Base-by-base conservation (phyloP, 331 rosid genomes). In the Quercus lobata region DNA sequence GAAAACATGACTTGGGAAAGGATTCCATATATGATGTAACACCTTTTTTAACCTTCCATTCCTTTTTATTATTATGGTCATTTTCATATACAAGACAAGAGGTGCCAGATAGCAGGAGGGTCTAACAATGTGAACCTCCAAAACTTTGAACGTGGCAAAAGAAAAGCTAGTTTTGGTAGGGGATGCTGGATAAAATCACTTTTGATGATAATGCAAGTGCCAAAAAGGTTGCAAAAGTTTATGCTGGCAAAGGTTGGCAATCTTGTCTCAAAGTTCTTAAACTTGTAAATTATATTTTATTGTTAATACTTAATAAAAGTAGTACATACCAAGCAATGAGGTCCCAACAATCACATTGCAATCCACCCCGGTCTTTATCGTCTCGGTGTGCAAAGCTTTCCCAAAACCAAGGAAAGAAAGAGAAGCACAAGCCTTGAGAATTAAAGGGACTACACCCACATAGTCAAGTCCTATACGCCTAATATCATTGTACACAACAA, bases 341-440 rank as follows among this genome's bases (percentile, higher is more conserved):
- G 91, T 92, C 78, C 96, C 96, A 56, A 92, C 76, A 57, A 81
- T 37, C 0, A 86, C 80, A 68, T 89, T 82, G 68, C 46, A 25
- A 65, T 70, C 66, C 6, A 87, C 76, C 69, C 96, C 90, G 4
- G 60, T 66, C 78, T 87, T 90, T 57, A 89, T 55, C 60, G 90
- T 78, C 70, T 92, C 93, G 1, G 89, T 86, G 41, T 90, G 97
- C 30, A 89, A 15, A 18, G 86, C 78, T 78, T 83, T 87, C n/a
- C 82, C 88, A 60, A 52, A 80, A 15, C 37, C 69, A 49, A 86
- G 44, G 62, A 75, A 77, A 14, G 57, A 41, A 75, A 73, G 82
- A 55, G 91, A 85, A 83, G 89, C 87, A 74, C 93, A 89, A 3
- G 91, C 91, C 79, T 89, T 89, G 86, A 90, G 87, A 65, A 92